Percentiles rank a stretch among this genome's conserved stretches.
These are phyloP conservation scores for Aspergillus diversus DNA, from an alignment of 495 filamentous ascomycete species.

Conservation along the genomic window DNA sequence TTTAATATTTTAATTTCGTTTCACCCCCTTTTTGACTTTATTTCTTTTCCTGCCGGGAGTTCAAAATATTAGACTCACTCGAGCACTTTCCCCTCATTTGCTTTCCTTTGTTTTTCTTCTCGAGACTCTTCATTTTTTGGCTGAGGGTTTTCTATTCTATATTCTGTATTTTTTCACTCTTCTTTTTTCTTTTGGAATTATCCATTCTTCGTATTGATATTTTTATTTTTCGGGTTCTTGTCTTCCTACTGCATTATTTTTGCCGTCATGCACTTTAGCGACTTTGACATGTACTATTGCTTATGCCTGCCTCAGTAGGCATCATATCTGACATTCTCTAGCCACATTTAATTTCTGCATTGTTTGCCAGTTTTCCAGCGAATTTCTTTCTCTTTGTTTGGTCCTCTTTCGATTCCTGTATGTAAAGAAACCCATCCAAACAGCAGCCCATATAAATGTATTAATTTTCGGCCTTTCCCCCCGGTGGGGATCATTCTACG, in stretches of 20 bases:
- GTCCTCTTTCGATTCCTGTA: background rate
- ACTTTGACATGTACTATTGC: slow-evolving; percentile 3
- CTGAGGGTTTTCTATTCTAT: background rate
- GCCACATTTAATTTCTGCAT: background rate
- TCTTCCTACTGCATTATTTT: slow-evolving; percentile 1
- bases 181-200: slow-evolving; percentile 4
- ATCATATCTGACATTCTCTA: background rate
- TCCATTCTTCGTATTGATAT: background rate
- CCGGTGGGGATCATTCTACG: background rate
- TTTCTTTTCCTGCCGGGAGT: slow-evolving; percentile 6
- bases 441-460: background rate
- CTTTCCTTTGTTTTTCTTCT: background rate
- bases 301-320: background rate
- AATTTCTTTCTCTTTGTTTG: background rate
- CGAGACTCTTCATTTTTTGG: background rate
- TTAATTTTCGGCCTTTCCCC: background rate
- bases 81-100: background rate
- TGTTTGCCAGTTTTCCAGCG: background rate
- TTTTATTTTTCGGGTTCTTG: slow-evolving; percentile 1
- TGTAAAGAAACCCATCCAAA: background rate
- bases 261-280: slow-evolving; percentile 4
- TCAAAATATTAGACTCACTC: background rate
- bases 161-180: slow-evolving; percentile 7
- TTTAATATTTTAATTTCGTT: slow-evolving; percentile 8
- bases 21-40: slow-evolving; percentile 6